Percentiles rank a stretch among this genome's conserved stretches.
Evolutionary conservation across 768 basidiomycete species (phyloP).

Genomic region (Macrocybe gigantea): DNA sequence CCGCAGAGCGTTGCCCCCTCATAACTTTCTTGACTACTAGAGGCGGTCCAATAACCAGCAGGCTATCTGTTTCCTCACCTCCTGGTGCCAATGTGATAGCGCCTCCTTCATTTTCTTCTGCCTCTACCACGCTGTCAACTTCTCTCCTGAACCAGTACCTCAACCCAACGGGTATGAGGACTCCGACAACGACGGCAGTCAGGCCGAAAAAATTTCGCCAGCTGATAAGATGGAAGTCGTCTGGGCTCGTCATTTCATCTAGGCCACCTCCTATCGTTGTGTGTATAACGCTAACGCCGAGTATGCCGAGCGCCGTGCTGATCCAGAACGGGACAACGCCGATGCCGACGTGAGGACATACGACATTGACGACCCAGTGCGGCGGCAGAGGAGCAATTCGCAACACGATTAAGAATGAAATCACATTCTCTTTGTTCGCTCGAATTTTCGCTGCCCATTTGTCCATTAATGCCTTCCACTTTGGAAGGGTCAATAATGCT

Average conservation of each 20-base stretch:
- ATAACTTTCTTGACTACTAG: slow-evolving; percentile 36
- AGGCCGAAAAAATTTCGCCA: slow-evolving; percentile 87
- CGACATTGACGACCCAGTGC: slow-evolving; percentile 93
- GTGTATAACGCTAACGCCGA: slow-evolving; percentile 90
- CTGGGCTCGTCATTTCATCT: slow-evolving; percentile 92
- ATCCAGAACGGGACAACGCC: slow-evolving; percentile 82
- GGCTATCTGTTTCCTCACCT: slow-evolving; percentile 30
- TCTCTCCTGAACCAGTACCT: slow-evolving; percentile 77
- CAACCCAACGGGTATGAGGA: slow-evolving; percentile 89
- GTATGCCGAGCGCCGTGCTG: slow-evolving; percentile 84
- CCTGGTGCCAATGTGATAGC: slow-evolving; percentile 13
- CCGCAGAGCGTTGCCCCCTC: slow-evolving; percentile 23
- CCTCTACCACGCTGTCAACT: slow-evolving; percentile 35
- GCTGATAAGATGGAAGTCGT: slow-evolving; percentile 91
- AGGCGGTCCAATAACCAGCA: slow-evolving; percentile 54
- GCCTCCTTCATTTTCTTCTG: slow-evolving; percentile 22
- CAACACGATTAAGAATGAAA: slow-evolving; percentile 91
- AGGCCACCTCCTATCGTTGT: slow-evolving; percentile 91
- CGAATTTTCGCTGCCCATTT: slow-evolving; percentile 76
- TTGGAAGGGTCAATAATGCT: slow-evolving; percentile 81
- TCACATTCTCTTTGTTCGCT: slow-evolving; percentile 75
- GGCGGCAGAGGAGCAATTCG: slow-evolving; percentile 93
- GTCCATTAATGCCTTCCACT: slow-evolving; percentile 79
- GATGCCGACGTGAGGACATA: slow-evolving; percentile 91
- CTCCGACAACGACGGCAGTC: slow-evolving; percentile 81